phyloP scores from a whole-genome alignment of 2,329 filamentous ascomycete genomes.

The Microdochium paspali region DNA sequence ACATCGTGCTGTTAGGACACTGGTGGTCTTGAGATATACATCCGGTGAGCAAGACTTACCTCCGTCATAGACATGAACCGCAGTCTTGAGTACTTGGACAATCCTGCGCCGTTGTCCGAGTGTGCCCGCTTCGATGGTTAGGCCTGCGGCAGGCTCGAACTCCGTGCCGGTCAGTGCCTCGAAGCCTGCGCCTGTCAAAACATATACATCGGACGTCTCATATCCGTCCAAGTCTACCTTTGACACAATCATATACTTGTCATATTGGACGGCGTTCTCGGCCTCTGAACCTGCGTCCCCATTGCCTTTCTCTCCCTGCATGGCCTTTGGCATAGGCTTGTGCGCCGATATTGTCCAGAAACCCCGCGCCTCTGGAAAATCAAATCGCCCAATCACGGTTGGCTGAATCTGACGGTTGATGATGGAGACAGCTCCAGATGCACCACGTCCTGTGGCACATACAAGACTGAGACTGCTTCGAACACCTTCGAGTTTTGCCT shows the following conservation, averaged over 20 bases:
- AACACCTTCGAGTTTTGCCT: slow-evolving; percentile 33
- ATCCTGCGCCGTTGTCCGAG: slow-evolving; percentile 74
- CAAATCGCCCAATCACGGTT: slow-evolving; percentile 57
- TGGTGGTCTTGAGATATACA: slow-evolving; percentile 3
- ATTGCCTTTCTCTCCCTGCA: slow-evolving; percentile 40
- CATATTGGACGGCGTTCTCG: slow-evolving; percentile 52
- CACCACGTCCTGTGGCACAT: slow-evolving; percentile 53
- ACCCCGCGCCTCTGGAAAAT: slow-evolving; percentile 62
- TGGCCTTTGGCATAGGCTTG: slow-evolving; percentile 53
- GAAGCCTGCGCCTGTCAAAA: slow-evolving; percentile 62
- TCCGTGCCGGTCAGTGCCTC: slow-evolving; percentile 74
- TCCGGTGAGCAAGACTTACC: slow-evolving; percentile 42
- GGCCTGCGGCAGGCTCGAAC: slow-evolving; percentile 82
- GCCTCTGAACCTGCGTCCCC: slow-evolving; percentile 44
- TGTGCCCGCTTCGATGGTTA: slow-evolving; percentile 76
- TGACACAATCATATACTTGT: slow-evolving; percentile 76
- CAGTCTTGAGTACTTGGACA: slow-evolving; percentile 78
- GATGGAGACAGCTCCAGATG: slow-evolving; percentile 61
- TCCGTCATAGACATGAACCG: slow-evolving; percentile 84
- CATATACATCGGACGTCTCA: slow-evolving; percentile 72
- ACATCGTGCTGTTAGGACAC: slow-evolving; percentile 10
- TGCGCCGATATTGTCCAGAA: slow-evolving; percentile 75
- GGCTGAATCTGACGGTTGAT: slow-evolving; percentile 73
- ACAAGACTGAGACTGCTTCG: slow-evolving; percentile 50
- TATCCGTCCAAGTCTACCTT: slow-evolving; percentile 59